A percentile compares a stretch with the other conserved stretches of the same genome.
phyloP scores from a whole-genome alignment of 148 eudicot species.

The Vaccinium darrowii region DNA sequence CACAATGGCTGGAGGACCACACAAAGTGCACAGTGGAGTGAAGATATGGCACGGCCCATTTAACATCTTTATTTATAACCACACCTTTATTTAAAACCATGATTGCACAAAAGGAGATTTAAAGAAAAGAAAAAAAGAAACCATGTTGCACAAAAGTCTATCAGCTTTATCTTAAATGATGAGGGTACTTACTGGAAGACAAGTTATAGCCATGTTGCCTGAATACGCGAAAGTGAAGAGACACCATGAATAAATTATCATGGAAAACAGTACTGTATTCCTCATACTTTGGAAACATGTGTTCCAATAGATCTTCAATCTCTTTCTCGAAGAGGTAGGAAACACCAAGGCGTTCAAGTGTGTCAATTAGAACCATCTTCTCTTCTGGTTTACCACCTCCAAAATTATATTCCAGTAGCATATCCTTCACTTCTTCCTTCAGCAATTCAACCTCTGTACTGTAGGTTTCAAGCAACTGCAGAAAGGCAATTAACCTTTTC shows the following conservation, averaged over 20 bases:
- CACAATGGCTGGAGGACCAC: too few species aligned
- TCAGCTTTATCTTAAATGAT: background rate
- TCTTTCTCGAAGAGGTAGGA: background rate
- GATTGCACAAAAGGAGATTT: too few species aligned
- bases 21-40: too few species aligned
- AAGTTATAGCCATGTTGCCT: background rate
- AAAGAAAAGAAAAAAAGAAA: too few species aligned
- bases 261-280: background rate
- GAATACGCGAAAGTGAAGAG: background rate
- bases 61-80: too few species aligned
- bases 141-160: background rate
- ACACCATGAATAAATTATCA: background rate
- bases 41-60: too few species aligned
- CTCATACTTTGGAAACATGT: background rate
- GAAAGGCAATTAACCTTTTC: background rate
- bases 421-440: background rate
- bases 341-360: background rate
- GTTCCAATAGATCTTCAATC: background rate
- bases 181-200: background rate
- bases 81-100: too few species aligned
- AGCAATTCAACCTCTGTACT: background rate
- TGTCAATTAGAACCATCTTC: background rate
- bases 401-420: background rate
- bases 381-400: background rate
- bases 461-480: background rate